Percentiles rank a stretch among this genome's conserved stretches.
These are phyloP conservation scores for Hirsutella thompsonii DNA, from an alignment of 2,329 filamentous ascomycete species.

Conservation along the genomic window DNA sequence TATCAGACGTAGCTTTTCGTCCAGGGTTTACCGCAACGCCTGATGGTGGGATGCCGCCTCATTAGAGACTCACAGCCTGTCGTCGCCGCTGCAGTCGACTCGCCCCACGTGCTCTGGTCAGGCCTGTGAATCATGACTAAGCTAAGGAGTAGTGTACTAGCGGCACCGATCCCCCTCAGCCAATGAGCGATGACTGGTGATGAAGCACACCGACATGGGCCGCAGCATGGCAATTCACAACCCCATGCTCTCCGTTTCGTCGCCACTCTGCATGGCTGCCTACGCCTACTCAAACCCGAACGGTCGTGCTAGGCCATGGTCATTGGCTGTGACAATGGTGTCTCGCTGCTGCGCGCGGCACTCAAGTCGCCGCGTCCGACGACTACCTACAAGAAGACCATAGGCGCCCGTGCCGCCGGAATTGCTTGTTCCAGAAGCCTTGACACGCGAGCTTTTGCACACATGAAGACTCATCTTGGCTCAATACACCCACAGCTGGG, in stretches of 20 bases:
- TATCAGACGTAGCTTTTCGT: background rate
- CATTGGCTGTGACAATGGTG: constrained; percentile 6
- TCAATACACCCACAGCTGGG: background rate
- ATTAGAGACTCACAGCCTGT: too few species aligned
- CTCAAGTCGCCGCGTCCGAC: background rate
- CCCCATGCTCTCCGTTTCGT: background rate
- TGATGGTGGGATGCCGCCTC: too few species aligned
- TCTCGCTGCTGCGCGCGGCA: background rate
- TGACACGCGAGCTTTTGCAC: background rate
- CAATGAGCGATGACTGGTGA: too few species aligned
- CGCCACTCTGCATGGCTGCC: too few species aligned
- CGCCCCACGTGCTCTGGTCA: constrained; percentile 18
- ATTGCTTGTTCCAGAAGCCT: background rate
- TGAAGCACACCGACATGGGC: background rate
- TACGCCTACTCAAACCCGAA: constrained; percentile 1
- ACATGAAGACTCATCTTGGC: background rate
- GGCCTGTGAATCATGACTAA: constrained; percentile 23
- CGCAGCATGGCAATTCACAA: background rate
- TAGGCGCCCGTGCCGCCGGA: background rate
- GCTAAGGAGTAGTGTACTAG: constrained; percentile 6
- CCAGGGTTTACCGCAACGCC: constrained; percentile 7
- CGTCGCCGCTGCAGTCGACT: background rate
- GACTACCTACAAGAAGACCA: background rate
- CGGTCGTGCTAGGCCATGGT: constrained; percentile 7
- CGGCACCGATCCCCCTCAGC: too few species aligned